Evolutionary conservation across 2,329 filamentous ascomycete species (phyloP).

Genomic region (Paraphoma sp.): DNA sequence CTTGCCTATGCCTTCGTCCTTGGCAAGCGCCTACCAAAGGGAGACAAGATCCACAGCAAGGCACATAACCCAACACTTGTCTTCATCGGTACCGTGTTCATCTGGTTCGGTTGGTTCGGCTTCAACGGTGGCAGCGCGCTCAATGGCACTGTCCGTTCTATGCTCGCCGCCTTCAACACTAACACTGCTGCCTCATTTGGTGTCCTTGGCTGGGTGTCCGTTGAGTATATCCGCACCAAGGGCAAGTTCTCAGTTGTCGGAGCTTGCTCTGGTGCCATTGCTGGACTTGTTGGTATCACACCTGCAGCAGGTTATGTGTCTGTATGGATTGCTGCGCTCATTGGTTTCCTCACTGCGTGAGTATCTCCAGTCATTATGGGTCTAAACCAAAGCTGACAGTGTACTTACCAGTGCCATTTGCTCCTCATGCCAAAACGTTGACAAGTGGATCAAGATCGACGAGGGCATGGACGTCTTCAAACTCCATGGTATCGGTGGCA

Average conservation of each 20-base stretch:
- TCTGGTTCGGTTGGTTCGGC: slow-evolving; percentile 70
- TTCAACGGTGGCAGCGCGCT: slow-evolving; percentile 65
- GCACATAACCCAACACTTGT: slow-evolving; percentile 70
- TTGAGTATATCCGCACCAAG: slow-evolving; percentile 60
- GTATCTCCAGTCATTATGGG: not conserved
- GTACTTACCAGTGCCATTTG: slow-evolving; percentile 50
- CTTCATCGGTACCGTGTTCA: slow-evolving; percentile 68
- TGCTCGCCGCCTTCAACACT: slow-evolving; percentile 65
- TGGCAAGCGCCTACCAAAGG: slow-evolving; percentile 62
- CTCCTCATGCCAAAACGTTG: slow-evolving; percentile 57
- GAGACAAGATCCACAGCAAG: slow-evolving; percentile 59
- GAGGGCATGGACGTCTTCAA: slow-evolving; percentile 68
- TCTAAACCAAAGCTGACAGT: not conserved
- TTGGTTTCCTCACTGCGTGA: slow-evolving; percentile 60
- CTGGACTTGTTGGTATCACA: slow-evolving; percentile 67
- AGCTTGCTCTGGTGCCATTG: slow-evolving; percentile 64
- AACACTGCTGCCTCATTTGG: slow-evolving; percentile 63
- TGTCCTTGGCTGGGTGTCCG: slow-evolving; percentile 61
- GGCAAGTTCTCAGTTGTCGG: slow-evolving; percentile 63
- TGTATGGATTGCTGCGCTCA: slow-evolving; percentile 61
- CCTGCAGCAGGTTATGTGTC: slow-evolving; percentile 62
- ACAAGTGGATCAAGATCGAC: slow-evolving; percentile 62
- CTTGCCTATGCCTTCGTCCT: slow-evolving; percentile 69
- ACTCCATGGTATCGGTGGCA: slow-evolving; percentile 64
- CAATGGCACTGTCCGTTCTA: slow-evolving; percentile 55